Evolutionary conservation across 495 filamentous ascomycete genomes (phyloP), one percentile per base, ranked within the genome.

Genomic region (Platismatia glauca): DNA sequence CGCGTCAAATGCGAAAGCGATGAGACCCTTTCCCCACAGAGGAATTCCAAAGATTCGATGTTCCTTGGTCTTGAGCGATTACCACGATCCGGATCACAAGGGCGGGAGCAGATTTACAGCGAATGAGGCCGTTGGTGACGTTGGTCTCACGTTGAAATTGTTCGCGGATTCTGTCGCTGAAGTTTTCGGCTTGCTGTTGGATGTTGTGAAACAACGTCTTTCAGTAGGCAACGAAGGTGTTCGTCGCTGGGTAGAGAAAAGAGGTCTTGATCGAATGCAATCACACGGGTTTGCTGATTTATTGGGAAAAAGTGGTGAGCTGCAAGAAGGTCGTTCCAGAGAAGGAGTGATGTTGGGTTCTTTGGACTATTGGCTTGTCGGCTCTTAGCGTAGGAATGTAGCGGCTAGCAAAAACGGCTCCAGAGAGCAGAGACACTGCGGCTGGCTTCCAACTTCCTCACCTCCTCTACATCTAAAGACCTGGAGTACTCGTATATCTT

Each of bases 1-100:
- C 60, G 60, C 60, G 52, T 62, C 52, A 56, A 33, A 39, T 46
- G 53, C 34, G 52, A 62, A 62, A 56, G 53, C 46, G 53, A 57
- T 52, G 27, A 62, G 39, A 53, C 44, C 60, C 53, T 46, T 12
- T 31, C 24, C 29, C 20, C 60, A 41, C 52, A 8, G 60, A 22
- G 52, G n/a, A 39, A 39, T 50, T 34, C 33, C 44, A 18, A 22
- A 62, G 27, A 20, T 20, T 37, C 35, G 27, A 46, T 38, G 18
- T 62, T 53, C 11, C 20, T 35, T 20, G 37, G 3, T n/a, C 20
- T 48, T 41, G 4, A 31, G 12, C 41, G 46, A 53, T n/a, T 29
- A 55, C 46, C 16, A 34, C 35, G 33, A 13, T 39, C 20, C 35
- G 31, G 44, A 15, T 18, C 20, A n/a, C 38, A 8, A 37, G 13